A percentile compares a stretch with the other conserved stretches of the same genome.
phyloP scores from a whole-genome alignment of 768 basidiomycete genomes.

The Boletus pseudo-olivaceus region DNA sequence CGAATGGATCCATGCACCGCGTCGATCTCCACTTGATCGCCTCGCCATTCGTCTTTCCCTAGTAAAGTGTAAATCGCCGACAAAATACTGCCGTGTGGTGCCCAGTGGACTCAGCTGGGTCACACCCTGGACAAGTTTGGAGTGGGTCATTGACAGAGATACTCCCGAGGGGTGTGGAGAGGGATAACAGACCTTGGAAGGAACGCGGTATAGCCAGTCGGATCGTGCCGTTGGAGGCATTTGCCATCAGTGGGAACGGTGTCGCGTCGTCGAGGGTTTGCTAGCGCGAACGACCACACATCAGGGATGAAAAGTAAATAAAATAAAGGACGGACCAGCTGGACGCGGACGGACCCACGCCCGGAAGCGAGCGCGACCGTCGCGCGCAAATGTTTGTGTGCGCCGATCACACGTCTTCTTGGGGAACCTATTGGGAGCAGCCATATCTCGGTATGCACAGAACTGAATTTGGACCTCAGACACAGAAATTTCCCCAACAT shows the following conservation, averaged over 20 bases:
- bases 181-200: constrained; percentile 19
- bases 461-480: constrained; percentile 33
- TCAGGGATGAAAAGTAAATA: neutral
- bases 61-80: constrained; percentile 22
- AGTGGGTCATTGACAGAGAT: constrained; percentile 14
- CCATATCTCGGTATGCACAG: constrained; percentile 40
- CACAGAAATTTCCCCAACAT: constrained; percentile 38
- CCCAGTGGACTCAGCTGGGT: constrained; percentile 24
- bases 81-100: constrained; percentile 18
- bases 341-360: constrained; percentile 13
- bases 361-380: constrained; percentile 19
- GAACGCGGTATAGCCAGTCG: constrained; percentile 17
- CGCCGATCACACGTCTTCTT: neutral
- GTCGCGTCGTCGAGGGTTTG: constrained; percentile 6
- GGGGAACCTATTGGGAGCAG: constrained; percentile 23
- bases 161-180: constrained; percentile 19
- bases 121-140: neutral
- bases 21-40: constrained; percentile 18
- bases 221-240: constrained; percentile 12
- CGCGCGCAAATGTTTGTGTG: constrained; percentile 14
- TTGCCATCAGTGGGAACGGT: constrained; percentile 17
- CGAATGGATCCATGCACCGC: constrained; percentile 16
- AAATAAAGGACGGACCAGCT: constrained; percentile 16
- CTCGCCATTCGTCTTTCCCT: constrained; percentile 19
- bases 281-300: constrained; percentile 1